Percentiles rank a stretch among this genome's conserved stretches.
Conservation (phyloP, 2,329 filamentous ascomycete species). For the Dichotomopilus funicola region DNA sequence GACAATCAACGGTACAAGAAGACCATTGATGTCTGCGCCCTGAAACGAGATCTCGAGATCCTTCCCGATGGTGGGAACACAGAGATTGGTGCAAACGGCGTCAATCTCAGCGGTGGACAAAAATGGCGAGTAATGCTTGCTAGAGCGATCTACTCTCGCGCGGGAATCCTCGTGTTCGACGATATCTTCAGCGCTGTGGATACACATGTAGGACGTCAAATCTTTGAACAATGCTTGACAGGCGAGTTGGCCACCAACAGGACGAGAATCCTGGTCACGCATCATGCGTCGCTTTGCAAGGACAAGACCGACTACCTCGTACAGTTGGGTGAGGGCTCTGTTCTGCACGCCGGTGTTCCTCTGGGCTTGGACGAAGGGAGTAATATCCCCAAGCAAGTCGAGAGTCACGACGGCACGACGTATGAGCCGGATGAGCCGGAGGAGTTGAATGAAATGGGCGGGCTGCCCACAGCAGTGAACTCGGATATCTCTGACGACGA, state of each 20-base stretch:
- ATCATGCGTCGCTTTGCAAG: constrained; percentile 67
- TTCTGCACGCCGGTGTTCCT: constrained; percentile 57
- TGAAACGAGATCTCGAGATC: constrained; percentile 70
- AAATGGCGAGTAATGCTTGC: constrained; percentile 78
- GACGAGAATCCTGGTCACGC: constrained; percentile 73
- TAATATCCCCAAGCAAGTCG: constrained; percentile 46
- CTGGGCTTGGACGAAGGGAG: constrained; percentile 57
- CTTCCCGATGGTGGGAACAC: constrained; percentile 70
- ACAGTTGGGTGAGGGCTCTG: constrained; percentile 61
- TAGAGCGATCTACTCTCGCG: constrained; percentile 71
- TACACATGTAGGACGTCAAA: constrained; percentile 70
- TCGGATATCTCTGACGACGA: constrained; percentile 43
- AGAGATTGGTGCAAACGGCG: constrained; percentile 77
- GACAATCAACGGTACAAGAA: constrained; percentile 63
- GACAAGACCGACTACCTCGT: constrained; percentile 68
- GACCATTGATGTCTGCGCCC: constrained; percentile 65
- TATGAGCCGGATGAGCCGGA: constrained; percentile 26
- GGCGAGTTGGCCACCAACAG: constrained; percentile 62
- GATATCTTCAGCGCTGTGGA: constrained; percentile 82
- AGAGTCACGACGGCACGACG: constrained; percentile 46
- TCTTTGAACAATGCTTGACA: constrained; percentile 69
- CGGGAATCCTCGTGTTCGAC: constrained; percentile 69
- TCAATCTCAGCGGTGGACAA: constrained; percentile 78
- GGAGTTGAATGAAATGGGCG: constrained; percentile 38
- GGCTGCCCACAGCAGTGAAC: constrained; percentile 47